A percentile compares a stretch with the other conserved stretches of the same genome.
Evolutionary conservation across 345 rosid genomes (phyloP).

Genomic region (Carallia pectinifolia): DNA sequence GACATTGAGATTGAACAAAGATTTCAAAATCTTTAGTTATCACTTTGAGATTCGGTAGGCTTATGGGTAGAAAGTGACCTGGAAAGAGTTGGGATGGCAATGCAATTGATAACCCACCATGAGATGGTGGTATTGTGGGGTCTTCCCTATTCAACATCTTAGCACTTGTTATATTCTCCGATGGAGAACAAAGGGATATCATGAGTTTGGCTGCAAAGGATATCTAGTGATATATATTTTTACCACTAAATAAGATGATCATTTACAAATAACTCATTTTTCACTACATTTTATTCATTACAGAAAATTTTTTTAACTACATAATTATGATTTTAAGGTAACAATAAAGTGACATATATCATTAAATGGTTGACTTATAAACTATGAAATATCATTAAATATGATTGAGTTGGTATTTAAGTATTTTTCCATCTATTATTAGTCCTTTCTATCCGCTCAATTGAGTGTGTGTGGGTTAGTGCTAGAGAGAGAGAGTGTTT

Average conservation of each 20-base stretch:
- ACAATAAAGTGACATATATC: too few species aligned
- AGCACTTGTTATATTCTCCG: neutral
- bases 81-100: neutral
- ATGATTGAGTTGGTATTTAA: too few species aligned
- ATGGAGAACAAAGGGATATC: constrained; percentile 6
- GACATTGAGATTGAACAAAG: constrained; percentile 1
- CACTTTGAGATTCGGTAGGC: constrained; percentile 9
- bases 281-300: neutral
- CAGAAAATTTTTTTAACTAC: too few species aligned
- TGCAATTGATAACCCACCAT: neutral
- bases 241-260: constrained; percentile 16
- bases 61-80: constrained; percentile 10
- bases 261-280: constrained; percentile 9
- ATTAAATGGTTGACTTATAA: too few species aligned
- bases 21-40: neutral
- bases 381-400: too few species aligned
- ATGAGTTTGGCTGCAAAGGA: constrained; percentile 24
- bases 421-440: neutral
- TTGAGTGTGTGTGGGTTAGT: neutral
- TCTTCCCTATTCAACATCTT: constrained; percentile 12
- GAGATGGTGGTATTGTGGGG: constrained; percentile 11
- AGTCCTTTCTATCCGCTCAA: neutral
- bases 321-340: too few species aligned
- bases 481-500: constrained; percentile 1
- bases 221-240: neutral